Base-by-base conservation (phyloP, 2,329 filamentous ascomycete species). In the Neodidymelliopsis sp. region DNA sequence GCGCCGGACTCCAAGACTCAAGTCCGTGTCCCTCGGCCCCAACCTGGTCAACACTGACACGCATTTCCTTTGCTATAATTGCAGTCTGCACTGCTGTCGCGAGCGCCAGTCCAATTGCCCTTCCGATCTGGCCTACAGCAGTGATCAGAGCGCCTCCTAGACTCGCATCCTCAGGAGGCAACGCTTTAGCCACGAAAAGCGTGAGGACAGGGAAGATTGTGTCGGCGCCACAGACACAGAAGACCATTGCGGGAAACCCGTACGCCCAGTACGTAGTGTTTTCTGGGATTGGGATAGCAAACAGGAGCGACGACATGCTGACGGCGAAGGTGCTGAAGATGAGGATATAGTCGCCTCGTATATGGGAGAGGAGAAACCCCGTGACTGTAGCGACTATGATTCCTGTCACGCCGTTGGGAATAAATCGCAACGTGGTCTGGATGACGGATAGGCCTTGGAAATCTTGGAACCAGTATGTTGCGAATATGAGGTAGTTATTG, bases 381-480 rank as follows among this genome's bases (percentile, higher is more conserved):
- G 83, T 81, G 19, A 82, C 66, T 45, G 81, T 73, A 8, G 83
- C 82, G 1, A 83, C 81, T n/a, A 84, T 55, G 4, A 83, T 67
- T 6, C 87, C 86, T 6, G 76, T 76, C 0, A 86, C 75, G 8
- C 86, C 86, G 0, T 83, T 86, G 0, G 87, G 86, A 7, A 90
- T 76, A 66, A 89, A 90, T 3, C 85, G 83, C 7, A 89, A 66
- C 10, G 85, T 88, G 0, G 86, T 89, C 55, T 88, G 81, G n/a
- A 89, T 74, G 0, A 85, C 76, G 0, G 77, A 79, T 2, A 84
- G 76, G 0, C 79, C 81, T 59, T 86, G 84, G 65, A 82, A 89
- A 55, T 86, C 80, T 68, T 90, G 87, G 70, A 83, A 89, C 68
- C 83, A 88, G 69, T 86, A 89, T 4, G 87, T 90, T 1, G 84